Base-by-base conservation (phyloP, 2,329 filamentous ascomycete genomes). In the Aureobasidium sp. region DNA sequence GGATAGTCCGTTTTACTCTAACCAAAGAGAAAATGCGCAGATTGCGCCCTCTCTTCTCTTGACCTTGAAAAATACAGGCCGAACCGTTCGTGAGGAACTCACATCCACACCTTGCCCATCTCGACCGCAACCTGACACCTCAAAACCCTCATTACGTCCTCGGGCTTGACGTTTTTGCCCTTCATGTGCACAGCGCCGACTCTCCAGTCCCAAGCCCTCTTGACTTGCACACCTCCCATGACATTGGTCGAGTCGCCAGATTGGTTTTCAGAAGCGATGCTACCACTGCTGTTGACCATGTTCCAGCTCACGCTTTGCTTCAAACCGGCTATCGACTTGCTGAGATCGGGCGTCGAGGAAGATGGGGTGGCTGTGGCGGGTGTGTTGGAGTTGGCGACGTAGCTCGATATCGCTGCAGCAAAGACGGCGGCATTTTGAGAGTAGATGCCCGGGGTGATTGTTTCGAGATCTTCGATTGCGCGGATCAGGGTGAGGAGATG, bases 351-450 rank as follows among this genome's bases (percentile, higher is more conserved):
- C 7, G 42, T 53, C n/a, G 56, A 49, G 3, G 45, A 19, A 17
- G 38, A 24, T 22, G 47, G 38, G 17, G 59, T 47, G 40, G 38
- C 54, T 32, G 62, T 83, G 42, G 22, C 6, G n/a, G 19, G 29
- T 6, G 29, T 25, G 14, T 14, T 17, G 5, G 32, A 37, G 83
- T 80, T 22, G 10, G 38, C 11, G 16, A 35, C 11, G 14, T 79
- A 81, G 5, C 86, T 85, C n/a, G 81, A 74, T 19, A 95, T 72
- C 5, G 90, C 86, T 1, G 89, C 80, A 57, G 80, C 74, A 64
- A 95, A 82, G 64, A 90, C 91, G 62, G 89, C 86, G 59, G 89
- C 84, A 64, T 86, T 88, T 21, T 85, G 83, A 0, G 76, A 72
- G 63, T 84, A 89, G 6, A 95, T 84, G 47, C 85, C 79, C 16